Evolutionary conservation across 148 eudicot genomes (phyloP).

Genomic region (Cornus florida): DNA sequence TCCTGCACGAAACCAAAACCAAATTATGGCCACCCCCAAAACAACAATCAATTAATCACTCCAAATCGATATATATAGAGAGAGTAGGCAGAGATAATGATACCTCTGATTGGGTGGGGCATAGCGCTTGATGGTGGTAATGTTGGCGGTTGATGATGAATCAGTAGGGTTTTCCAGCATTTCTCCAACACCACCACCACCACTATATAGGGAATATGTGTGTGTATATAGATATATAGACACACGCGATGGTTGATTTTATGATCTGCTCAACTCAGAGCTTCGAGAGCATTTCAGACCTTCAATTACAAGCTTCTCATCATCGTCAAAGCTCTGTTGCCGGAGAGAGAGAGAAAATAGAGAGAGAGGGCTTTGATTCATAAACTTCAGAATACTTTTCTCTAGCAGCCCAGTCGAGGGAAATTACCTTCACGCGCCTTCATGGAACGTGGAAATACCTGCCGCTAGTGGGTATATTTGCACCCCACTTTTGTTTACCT

Average conservation of each 20-base stretch:
- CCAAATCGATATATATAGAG: neutral
- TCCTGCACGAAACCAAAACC: constrained; percentile 23
- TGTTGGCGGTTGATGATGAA: constrained; percentile 23
- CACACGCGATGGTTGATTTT: too few relatives aligned
- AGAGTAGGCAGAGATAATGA: neutral
- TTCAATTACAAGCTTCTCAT: neutral
- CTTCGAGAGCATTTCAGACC: neutral
- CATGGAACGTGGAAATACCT: neutral
- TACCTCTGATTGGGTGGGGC: constrained; percentile 55
- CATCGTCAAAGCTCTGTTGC: neutral
- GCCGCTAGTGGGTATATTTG: neutral
- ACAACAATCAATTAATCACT: neutral
- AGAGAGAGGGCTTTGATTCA: too few relatives aligned
- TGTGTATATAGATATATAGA: neutral
- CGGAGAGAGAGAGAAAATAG: neutral
- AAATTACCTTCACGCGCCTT: constrained; percentile 1
- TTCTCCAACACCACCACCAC: constrained; percentile 19
- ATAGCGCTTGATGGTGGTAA: constrained; percentile 46
- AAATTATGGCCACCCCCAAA: constrained; percentile 9
- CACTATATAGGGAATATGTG: neutral
- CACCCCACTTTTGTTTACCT: too few relatives aligned
- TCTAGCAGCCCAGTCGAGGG: neutral
- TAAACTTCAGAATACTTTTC: too few relatives aligned
- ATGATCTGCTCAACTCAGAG: neutral
- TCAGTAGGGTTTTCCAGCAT: constrained; percentile 46